A percentile compares a stretch with the other conserved stretches of the same genome.
phyloP scores from a whole-genome alignment of 1,139 yeast genomes.

The Geotrichum reessii region DNA sequence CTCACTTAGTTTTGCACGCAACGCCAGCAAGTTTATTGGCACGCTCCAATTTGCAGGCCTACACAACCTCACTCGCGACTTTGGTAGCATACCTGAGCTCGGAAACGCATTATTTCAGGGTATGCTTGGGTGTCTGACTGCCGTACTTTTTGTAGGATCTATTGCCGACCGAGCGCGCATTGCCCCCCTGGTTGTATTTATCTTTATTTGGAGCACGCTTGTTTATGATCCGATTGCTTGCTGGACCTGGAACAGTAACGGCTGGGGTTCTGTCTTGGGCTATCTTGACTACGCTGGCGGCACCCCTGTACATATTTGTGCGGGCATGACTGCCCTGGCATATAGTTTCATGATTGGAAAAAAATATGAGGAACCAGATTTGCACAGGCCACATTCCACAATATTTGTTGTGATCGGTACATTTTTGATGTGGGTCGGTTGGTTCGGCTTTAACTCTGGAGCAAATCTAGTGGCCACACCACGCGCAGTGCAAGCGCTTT shows the following conservation, averaged over 20 bases:
- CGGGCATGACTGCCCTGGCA: conserved; percentile 56
- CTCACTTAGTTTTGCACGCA: conserved; percentile 44
- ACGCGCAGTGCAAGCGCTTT: conserved; percentile 40
- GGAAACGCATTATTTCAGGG: conserved; percentile 33
- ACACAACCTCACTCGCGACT: conserved; percentile 36
- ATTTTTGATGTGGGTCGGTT: conserved; percentile 59
- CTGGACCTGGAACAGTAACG: conserved; percentile 60
- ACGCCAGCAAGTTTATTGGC: conserved; percentile 45
- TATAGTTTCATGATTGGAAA: conserved; percentile 55
- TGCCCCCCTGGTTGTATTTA: conserved; percentile 48
- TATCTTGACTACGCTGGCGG: conserved; percentile 65
- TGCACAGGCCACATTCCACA: conserved; percentile 29
- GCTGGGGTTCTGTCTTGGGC: conserved; percentile 50
- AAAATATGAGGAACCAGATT: background rate
- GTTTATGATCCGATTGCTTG: conserved; percentile 61
- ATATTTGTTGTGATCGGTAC: conserved; percentile 50
- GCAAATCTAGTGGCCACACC: conserved; percentile 58
- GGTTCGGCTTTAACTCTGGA: conserved; percentile 87
- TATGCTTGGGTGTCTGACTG: conserved; percentile 49
- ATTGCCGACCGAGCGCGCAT: conserved; percentile 55
- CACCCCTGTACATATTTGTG: conserved; percentile 54
- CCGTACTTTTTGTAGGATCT: conserved; percentile 52
- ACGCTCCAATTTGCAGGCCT: conserved; percentile 42
- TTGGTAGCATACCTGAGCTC: conserved; percentile 37
- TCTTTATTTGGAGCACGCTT: conserved; percentile 50